Percentiles rank a stretch among this genome's conserved stretches.
Conservation (phyloP, 2,329 filamentous ascomycete genomes). For the Colletotrichum euphorbiae region DNA sequence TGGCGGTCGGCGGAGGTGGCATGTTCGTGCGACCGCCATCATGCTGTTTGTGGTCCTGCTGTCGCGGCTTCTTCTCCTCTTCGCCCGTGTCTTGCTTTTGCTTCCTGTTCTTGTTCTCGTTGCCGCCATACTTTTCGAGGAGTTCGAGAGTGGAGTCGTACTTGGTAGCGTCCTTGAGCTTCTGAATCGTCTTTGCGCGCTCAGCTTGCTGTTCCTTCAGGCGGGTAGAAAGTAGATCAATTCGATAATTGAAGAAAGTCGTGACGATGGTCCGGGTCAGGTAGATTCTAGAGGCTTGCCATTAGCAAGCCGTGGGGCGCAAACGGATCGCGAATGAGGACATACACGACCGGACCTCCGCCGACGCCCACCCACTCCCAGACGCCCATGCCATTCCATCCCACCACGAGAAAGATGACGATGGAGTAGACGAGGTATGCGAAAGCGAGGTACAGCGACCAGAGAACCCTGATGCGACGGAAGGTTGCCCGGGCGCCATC, state of each 20-base stretch:
- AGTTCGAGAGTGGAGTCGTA: constrained; percentile 95
- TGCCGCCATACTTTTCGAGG: constrained; percentile 91
- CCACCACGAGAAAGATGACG: constrained; percentile 85
- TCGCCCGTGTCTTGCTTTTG: constrained; percentile 45
- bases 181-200: constrained; percentile 88
- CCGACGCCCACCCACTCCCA: constrained; percentile 83
- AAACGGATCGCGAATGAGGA: constrained; percentile 21
- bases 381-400: constrained; percentile 80
- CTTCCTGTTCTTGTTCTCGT: constrained; percentile 60
- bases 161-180: constrained; percentile 93
- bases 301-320: constrained; percentile 24
- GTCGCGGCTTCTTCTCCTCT: constrained; percentile 48
- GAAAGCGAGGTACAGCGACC: constrained; percentile 90
- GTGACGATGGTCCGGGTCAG: constrained; percentile 74
- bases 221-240: constrained; percentile 74
- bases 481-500: constrained; percentile 78
- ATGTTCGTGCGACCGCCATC: constrained; percentile 58
- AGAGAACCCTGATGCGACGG: constrained; percentile 84
- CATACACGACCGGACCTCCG: constrained; percentile 82
- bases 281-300: constrained; percentile 74
- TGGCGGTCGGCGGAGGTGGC: constrained; percentile 71
- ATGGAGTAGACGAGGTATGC: constrained; percentile 89
- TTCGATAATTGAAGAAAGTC: constrained; percentile 83
- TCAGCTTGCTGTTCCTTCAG: constrained; percentile 83
- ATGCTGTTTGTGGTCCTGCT: constrained; percentile 40